A percentile compares a stretch with the other conserved stretches of the same genome.
phyloP scores from a whole-genome alignment of 164 flowering plant species.

The Chloranthus sessilifolius region DNA sequence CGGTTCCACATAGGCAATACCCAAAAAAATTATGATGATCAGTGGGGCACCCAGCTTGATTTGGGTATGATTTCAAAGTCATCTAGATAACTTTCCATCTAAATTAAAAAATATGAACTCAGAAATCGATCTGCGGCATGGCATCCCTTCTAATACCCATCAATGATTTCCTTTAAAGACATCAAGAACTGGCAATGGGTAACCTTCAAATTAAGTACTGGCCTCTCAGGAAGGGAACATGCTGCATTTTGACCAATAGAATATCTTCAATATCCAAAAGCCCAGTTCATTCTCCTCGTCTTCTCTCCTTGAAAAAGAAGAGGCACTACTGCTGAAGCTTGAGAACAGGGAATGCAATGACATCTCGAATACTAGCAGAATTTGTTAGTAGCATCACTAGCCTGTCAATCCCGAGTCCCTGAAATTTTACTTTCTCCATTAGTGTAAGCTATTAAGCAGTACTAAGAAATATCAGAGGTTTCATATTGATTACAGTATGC shows the following conservation, averaged over 20 bases:
- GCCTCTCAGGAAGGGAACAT: neutral
- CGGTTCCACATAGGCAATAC: no score
- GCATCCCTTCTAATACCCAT: neutral
- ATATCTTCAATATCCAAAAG: no score
- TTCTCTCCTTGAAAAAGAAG: neutral
- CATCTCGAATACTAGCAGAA: constrained; percentile 90
- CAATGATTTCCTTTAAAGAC: neutral
- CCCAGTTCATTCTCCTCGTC: no score
- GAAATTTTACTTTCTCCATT: constrained; percentile 14
- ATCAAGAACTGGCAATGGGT: neutral
- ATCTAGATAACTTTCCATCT: no score
- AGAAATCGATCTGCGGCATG: no score
- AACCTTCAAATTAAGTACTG: neutral
- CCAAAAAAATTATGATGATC: no score
- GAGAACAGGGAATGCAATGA: constrained; percentile 90
- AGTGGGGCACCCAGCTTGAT: no score
- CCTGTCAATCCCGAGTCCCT: constrained; percentile 96
- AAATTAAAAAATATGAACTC: no score
- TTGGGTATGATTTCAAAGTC: no score
- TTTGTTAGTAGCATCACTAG: constrained; percentile 93
- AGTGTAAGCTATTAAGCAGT: neutral
- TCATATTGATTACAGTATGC: no score
- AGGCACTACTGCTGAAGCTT: constrained; percentile 52
- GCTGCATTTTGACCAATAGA: no score
- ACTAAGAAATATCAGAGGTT: no score